Conservation (phyloP, 768 basidiomycete species). For the Trametes maxima region DNA sequence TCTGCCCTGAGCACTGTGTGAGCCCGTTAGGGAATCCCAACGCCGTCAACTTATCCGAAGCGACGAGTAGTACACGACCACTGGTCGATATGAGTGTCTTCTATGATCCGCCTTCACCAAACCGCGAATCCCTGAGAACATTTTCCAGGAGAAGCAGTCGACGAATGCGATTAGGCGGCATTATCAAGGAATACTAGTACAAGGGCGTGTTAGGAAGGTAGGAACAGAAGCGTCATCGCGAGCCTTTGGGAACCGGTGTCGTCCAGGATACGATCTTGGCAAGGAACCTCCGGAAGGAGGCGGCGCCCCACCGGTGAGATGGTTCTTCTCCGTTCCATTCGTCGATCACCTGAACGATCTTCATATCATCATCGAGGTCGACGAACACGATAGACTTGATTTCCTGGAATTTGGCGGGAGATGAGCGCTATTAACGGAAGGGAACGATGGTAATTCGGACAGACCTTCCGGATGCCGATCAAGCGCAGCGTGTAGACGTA, state of each 20-base stretch:
- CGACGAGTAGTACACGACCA: too few relatives aligned
- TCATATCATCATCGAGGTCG: constrained; percentile 66
- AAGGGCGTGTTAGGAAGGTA: background rate
- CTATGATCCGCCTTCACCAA: too few relatives aligned
- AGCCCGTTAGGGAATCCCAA: too few relatives aligned
- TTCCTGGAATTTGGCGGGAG: constrained; percentile 37
- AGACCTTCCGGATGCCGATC: constrained; percentile 53
- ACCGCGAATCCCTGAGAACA: too few relatives aligned
- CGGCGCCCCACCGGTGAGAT: constrained; percentile 50
- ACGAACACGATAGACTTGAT: constrained; percentile 63
- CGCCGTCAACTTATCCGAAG: too few relatives aligned
- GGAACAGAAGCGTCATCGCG: background rate
- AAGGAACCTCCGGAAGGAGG: constrained; percentile 50
- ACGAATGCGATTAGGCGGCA: background rate
- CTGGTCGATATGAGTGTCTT: too few relatives aligned
- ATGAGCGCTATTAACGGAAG: background rate
- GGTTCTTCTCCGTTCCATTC: constrained; percentile 61
- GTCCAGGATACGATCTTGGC: constrained; percentile 58
- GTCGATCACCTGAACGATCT: constrained; percentile 59
- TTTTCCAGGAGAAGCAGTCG: too few relatives aligned
- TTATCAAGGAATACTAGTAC: background rate
- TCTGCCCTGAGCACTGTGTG: too few relatives aligned
- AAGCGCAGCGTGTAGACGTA: constrained; percentile 63
- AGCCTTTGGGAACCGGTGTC: constrained; percentile 47
- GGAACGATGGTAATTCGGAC: background rate